Base-by-base conservation (phyloP, 2,329 filamentous ascomycete genomes). In the Nothomitra cinnamomea region DNA sequence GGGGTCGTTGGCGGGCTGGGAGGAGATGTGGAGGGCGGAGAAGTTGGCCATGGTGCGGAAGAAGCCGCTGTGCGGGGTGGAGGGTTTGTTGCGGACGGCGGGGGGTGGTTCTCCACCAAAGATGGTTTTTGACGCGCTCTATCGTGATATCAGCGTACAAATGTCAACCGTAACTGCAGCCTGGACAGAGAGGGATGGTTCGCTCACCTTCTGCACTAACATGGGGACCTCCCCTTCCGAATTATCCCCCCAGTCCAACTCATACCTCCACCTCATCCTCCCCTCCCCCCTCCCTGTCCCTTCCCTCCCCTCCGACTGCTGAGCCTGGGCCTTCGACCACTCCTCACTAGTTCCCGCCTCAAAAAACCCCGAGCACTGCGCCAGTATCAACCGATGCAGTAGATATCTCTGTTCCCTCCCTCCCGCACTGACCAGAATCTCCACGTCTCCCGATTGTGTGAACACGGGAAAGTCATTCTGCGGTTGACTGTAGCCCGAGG, bases 391-490 rank as follows among this genome's bases (percentile, higher is more conserved):
- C 56, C 82, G 77, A 69, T 96, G 90, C 54, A 96, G 75, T 48
- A 95, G 74, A 65, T 95, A 96, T 57, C 85, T 77, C 64, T 87
- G 85, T 67, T 92, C 84, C 63, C 81, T 79, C 57, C 78, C 75
- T 53, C 83, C 77, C 13, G 79, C 76, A 63, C 75, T 77, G 61
- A 95, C 78, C 54, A 90, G 64, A 57, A 96, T 88, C 69, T 96
- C 90, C 62, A 95, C 87, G 67, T 96, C 89, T 63, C 90, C 90
- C 38, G 85, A 90, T 61, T 89, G 83, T 51, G 81, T 82, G 68
- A 95, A 96, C 63, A 94, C 72, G 21, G 90, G 90, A 61, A 95
- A 96, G 65, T 95, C 89, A 65, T 95, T 95, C 64, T 85, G 84
- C 42, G 85, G 78, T 28, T 49, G 45, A 19, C 28, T 5, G 28